These are phyloP conservation scores for Hypocreales sp. DNA, from an alignment of 2,329 filamentous ascomycete genomes.

Conservation along the genomic window DNA sequence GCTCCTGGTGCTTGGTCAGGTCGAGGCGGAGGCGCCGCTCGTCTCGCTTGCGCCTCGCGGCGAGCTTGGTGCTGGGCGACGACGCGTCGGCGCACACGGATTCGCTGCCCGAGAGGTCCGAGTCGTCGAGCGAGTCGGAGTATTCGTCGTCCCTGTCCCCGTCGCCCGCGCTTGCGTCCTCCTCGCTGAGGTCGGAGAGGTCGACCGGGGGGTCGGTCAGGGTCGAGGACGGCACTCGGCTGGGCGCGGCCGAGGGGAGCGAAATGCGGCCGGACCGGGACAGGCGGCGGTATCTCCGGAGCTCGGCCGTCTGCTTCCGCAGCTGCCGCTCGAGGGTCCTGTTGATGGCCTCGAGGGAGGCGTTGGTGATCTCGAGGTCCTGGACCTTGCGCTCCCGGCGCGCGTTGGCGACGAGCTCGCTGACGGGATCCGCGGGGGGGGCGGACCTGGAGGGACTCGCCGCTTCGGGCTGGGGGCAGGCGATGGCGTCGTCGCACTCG, in stretches of 20 bases:
- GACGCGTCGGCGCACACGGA: slow-evolving; percentile 13
- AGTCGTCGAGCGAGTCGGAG: slow-evolving; percentile 34
- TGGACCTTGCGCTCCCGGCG: slow-evolving; percentile 87
- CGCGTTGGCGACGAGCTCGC: slow-evolving; percentile 73
- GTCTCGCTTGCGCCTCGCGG: slow-evolving; percentile 48
- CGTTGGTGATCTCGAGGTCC: slow-evolving; percentile 93
- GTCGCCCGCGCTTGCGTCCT: slow-evolving; percentile 26
- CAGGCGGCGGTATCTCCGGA: slow-evolving; percentile 73
- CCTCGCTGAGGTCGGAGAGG: slow-evolving; percentile 32
- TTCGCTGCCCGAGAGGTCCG: slow-evolving; percentile 27
- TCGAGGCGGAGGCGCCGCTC: slow-evolving; percentile 75
- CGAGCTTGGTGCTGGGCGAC: slow-evolving; percentile 19
- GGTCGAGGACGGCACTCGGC: slow-evolving; percentile 26
- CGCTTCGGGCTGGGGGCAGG: slow-evolving; percentile 17
- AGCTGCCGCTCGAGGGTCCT: slow-evolving; percentile 81
- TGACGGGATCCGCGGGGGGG: slow-evolving; percentile 42
- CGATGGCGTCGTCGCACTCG: slow-evolving; percentile 12
- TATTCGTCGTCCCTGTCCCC: slow-evolving; percentile 27
- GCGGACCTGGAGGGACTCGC: slow-evolving; percentile 44
- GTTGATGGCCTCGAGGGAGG: slow-evolving; percentile 88
- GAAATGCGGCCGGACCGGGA: slow-evolving; percentile 68
- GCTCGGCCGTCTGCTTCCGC: slow-evolving; percentile 75
- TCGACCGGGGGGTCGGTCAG: slow-evolving; percentile 25
- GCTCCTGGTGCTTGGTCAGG: slow-evolving; percentile 72
- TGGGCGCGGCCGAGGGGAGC: slow-evolving; percentile 31